These are phyloP conservation scores for Chaetomium sp. DNA, from an alignment of 2,329 filamentous ascomycete genomes.

Conservation along the genomic window DNA sequence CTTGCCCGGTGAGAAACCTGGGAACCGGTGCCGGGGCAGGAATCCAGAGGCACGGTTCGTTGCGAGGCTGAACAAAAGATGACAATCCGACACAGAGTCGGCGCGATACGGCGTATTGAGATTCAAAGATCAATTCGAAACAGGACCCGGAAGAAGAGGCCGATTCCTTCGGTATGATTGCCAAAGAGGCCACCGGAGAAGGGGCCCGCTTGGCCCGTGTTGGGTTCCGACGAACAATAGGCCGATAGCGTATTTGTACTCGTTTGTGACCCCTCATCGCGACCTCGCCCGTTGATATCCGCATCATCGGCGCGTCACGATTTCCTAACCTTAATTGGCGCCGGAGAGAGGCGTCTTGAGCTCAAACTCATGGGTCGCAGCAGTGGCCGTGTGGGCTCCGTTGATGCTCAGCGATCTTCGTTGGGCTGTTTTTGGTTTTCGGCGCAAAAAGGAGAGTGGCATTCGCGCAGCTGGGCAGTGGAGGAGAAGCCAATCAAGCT, in stretches of 20 bases:
- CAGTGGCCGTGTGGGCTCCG: not conserved
- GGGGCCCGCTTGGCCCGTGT: constrained; percentile 10
- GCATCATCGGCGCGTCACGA: not conserved
- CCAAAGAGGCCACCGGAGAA: constrained; percentile 9
- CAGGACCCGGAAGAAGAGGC: not conserved
- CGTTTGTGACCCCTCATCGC: not conserved
- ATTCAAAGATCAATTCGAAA: too few relatives aligned
- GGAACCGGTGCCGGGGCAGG: not conserved
- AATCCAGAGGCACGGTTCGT: not conserved
- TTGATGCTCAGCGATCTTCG: constrained; percentile 10
- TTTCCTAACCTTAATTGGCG: constrained; percentile 8
- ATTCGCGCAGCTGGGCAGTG: not conserved
- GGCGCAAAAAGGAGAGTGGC: constrained; percentile 9
- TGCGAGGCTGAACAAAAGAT: not conserved
- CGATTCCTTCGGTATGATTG: constrained; percentile 21
- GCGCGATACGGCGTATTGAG: too few relatives aligned
- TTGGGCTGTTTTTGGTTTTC: not conserved
- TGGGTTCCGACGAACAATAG: constrained; percentile 11
- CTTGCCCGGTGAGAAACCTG: not conserved
- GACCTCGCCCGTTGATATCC: not conserved
- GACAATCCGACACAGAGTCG: too few relatives aligned
- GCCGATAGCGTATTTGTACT: constrained; percentile 1
- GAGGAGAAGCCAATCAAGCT: constrained; percentile 26
- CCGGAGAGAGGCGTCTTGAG: not conserved
- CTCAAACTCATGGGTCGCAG: not conserved